Evolutionary conservation across 306 rosid species (phyloP).

Genomic region (Gastrolobium villosum): DNA sequence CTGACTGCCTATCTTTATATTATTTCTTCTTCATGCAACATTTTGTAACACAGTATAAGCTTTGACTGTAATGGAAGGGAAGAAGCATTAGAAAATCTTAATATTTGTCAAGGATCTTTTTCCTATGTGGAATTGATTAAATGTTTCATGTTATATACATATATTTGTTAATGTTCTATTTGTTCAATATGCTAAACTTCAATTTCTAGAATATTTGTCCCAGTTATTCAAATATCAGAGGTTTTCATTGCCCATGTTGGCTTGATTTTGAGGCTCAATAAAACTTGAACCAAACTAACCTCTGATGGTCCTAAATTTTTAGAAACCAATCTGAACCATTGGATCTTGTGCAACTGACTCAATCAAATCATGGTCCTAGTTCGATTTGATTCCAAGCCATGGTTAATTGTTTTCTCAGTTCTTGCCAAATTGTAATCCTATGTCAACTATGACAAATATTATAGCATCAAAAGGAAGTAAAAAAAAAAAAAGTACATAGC

Average conservation of each 20-base stretch:
- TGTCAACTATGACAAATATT: background rate
- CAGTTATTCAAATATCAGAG: conserved; percentile 19
- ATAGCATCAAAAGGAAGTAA: background rate
- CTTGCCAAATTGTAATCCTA: background rate
- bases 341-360: conserved; percentile 4
- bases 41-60: background rate
- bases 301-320: background rate
- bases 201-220: background rate
- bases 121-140: too few relatives aligned
- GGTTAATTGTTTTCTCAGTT: background rate
- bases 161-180: background rate
- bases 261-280: conserved; percentile 1
- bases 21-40: background rate
- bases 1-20: background rate
- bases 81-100: background rate
- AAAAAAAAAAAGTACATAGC: background rate
- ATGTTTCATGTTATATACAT: too few relatives aligned
- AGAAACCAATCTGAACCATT: background rate
- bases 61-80: background rate
- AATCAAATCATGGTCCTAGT: background rate
- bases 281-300: background rate
- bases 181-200: conserved; percentile 10
- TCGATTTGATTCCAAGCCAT: conserved; percentile 12
- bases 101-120: too few relatives aligned
- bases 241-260: background rate